Base-by-base conservation (phyloP, 495 filamentous ascomycete species). In the Aspergillus conjunctus region DNA sequence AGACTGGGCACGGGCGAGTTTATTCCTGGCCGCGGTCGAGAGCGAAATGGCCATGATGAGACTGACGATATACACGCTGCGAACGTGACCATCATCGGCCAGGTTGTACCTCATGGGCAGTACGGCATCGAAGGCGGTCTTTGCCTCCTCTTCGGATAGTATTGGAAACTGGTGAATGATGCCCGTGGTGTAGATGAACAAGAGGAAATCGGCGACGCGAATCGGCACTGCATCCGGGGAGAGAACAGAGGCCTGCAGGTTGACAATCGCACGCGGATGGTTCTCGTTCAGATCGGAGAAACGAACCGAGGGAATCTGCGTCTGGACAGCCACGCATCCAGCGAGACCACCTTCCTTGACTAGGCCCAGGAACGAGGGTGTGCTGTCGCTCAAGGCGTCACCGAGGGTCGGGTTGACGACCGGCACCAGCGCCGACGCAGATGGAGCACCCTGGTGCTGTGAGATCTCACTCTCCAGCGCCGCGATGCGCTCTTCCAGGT, bases 1-100 rank as follows among this genome's bases (percentile, higher is more conserved):
- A 18, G 51, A 54, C 17, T 41, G 51, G 4, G 51, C 51, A 20
- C 33, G 51, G 0, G 31, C 33, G n/a, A 54, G 33, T 6, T 54
- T 54, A 22, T 41, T 54, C 15, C 51, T 32, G 10, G 51, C 32
- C 8, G 51, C 51, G 18, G 51, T 54, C n/a, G 51, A 54, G 33
- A 54, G 51, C 33, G 51, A 54, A 22, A 54, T 41, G 32, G 51
- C 51, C 51, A 54, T 54, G 14, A 54, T 26, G 0, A 54, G 51
- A 22, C 51, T 54, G 51, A 54, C 51, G 11, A 41, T 39, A n/a
- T 54, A 54, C 17, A 54, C 33, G 10, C 20, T 20, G 4, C 51
- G 31, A 20, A 30, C 30, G 20, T 41, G 15, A 21, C 32, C 18
- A 18, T 4, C 51, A 9, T 14, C 34, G 8, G 34, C n/a, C n/a